Percentiles rank a stretch among this genome's conserved stretches.
Conservation (phyloP, 257 asterid genomes). For the Ocimum tenuiflorum region DNA sequence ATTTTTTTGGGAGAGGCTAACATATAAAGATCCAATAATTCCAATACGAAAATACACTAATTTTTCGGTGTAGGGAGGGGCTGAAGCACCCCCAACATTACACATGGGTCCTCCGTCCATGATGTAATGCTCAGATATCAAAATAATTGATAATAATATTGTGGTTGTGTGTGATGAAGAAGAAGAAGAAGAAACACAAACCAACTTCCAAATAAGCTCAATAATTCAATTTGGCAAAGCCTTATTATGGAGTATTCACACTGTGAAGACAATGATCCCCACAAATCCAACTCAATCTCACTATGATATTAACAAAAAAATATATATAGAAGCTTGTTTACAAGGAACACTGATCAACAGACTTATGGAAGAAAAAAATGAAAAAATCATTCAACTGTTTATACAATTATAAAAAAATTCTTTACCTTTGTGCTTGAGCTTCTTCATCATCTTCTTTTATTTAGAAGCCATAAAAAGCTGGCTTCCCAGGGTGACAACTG, state of each 20-base stretch:
- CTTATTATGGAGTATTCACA: neutral
- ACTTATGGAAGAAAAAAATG: conserved; percentile 15
- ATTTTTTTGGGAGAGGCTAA: too few species aligned
- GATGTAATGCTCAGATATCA: too few species aligned
- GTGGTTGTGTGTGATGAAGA: too few species aligned
- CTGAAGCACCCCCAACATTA: too few species aligned
- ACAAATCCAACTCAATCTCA: conserved; percentile 9
- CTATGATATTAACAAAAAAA: conserved; percentile 31
- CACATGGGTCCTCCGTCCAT: too few species aligned
- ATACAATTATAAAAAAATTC: conserved; percentile 67
- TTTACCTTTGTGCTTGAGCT: conserved; percentile 21
- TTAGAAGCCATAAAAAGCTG: conserved; percentile 75
- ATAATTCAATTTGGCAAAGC: neutral
- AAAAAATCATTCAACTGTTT: conserved; percentile 49
- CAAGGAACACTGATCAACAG: conserved; percentile 26
- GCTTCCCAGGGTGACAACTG: conserved; percentile 80
- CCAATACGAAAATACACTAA: too few species aligned
- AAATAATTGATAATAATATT: too few species aligned
- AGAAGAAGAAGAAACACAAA: neutral
- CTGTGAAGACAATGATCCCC: neutral
- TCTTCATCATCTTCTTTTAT: conserved; percentile 20
- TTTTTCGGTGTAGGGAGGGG: too few species aligned
- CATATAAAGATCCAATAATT: too few species aligned
- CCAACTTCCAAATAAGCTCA: neutral
- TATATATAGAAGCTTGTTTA: conserved; percentile 27